phyloP scores from a whole-genome alignment of 305 asterid species.

The Fraxinus baroniana region DNA sequence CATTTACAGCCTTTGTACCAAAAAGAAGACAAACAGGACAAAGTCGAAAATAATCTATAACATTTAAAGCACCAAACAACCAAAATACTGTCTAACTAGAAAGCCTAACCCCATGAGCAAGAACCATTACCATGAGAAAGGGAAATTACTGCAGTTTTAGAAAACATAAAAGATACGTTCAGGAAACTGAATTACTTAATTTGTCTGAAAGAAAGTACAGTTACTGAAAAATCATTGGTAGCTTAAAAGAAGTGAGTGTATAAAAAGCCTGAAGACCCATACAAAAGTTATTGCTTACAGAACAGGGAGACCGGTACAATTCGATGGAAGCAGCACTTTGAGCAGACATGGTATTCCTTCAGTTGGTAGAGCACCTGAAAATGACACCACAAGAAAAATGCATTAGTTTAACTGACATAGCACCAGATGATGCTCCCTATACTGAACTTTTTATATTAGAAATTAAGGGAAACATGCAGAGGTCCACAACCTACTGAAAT shows the following conservation, averaged over 20 bases:
- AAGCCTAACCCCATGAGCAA: not conserved
- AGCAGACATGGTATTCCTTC: constrained; percentile 97
- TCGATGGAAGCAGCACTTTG: constrained; percentile 82
- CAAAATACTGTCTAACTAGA: not conserved
- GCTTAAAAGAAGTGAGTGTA: not conserved
- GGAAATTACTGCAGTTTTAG: not conserved
- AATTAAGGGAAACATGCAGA: not conserved
- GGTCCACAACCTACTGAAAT: not conserved
- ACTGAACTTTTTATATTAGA: not conserved
- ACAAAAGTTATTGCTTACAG: constrained; percentile 52
- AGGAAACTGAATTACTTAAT: not conserved
- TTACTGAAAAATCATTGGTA: not conserved
- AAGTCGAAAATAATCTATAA: not conserved
- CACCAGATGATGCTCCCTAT: not conserved
- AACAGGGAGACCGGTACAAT: constrained; percentile 81
- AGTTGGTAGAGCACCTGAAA: constrained; percentile 89
- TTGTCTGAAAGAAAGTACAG: not conserved
- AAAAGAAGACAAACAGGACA: not conserved
- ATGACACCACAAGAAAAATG: not conserved
- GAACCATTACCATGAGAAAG: not conserved
- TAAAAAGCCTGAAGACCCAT: constrained; percentile 11
- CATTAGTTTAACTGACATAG: constrained; percentile 3
- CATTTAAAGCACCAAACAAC: not conserved
- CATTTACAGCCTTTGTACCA: not conserved
- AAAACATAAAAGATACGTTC: not conserved